phyloP scores from a whole-genome alignment of 305 asterid genomes.

The Solanum chacoense region DNA sequence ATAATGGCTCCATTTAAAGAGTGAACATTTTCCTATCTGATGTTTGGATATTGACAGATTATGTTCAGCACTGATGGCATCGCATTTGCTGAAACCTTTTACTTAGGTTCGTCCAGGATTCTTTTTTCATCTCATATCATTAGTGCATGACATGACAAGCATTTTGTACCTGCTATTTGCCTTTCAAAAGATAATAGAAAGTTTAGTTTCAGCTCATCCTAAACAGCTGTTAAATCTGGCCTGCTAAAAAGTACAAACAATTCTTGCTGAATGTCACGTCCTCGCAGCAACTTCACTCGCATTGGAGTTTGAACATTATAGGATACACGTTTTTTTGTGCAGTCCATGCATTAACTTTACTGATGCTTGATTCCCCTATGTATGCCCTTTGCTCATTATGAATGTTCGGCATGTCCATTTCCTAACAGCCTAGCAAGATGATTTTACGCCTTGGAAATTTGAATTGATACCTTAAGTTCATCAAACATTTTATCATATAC shows the following conservation, averaged over 20 bases:
- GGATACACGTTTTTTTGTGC: not conserved
- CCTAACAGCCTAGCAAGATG: too few relatives aligned
- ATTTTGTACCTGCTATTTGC: not conserved
- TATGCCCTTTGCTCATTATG: too few relatives aligned
- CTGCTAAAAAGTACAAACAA: not conserved
- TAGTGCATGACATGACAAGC: not conserved
- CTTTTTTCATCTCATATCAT: not conserved
- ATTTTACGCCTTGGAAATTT: too few relatives aligned
- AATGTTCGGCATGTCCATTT: too few relatives aligned
- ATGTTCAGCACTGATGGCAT: conserved; percentile 92
- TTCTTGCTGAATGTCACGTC: not conserved
- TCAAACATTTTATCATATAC: too few relatives aligned
- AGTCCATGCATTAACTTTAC: not conserved
- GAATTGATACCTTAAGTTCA: too few relatives aligned
- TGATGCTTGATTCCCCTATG: too few relatives aligned
- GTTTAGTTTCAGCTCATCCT: not conserved
- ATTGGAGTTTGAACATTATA: not conserved
- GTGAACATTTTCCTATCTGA: not conserved
- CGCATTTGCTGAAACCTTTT: conserved; percentile 81
- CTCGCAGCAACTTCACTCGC: not conserved
- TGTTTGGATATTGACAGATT: conserved; percentile 44
- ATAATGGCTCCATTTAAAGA: not conserved
- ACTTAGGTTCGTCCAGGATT: conserved; percentile 52
- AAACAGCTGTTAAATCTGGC: not conserved
- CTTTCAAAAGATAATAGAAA: not conserved